Percentiles rank a stretch among this genome's conserved stretches.
phyloP scores from a whole-genome alignment of 768 basidiomycete species.

The Cystobasidiopsis lactophilus region DNA sequence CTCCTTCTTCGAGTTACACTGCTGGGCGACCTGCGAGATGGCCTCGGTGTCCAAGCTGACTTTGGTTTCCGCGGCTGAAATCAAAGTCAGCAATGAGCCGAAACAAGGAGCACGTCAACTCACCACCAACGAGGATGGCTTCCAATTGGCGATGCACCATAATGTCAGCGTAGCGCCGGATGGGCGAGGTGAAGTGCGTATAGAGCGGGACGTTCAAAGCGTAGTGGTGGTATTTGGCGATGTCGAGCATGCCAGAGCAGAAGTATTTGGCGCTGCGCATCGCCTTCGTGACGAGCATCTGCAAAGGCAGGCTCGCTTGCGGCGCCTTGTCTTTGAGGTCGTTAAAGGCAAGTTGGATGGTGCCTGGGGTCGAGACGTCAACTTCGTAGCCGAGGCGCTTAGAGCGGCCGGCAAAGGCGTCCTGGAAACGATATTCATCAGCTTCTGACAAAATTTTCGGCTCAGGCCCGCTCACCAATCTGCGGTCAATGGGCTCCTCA shows the following conservation, averaged over 20 bases:
- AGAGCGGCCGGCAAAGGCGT: slow-evolving; percentile 55
- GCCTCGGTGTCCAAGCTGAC: slow-evolving; percentile 96
- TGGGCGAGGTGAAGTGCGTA: slow-evolving; percentile 54
- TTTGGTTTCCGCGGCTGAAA: slow-evolving; percentile 44
- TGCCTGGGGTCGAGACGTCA: slow-evolving; percentile 53
- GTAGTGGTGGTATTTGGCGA: slow-evolving; percentile 89
- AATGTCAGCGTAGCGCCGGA: slow-evolving; percentile 41
- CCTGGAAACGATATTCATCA: slow-evolving; percentile 28
- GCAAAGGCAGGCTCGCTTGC: slow-evolving; percentile 45
- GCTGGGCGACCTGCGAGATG: slow-evolving; percentile 90
- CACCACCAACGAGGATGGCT: slow-evolving; percentile 50
- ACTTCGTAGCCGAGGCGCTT: slow-evolving; percentile 59
- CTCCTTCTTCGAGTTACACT: slow-evolving; percentile 57
- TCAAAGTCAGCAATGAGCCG: neutral
- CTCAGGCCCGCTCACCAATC: slow-evolving; percentile 37
- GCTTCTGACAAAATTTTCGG: neutral
- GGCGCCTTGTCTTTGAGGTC: slow-evolving; percentile 42
- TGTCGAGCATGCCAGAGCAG: slow-evolving; percentile 97
- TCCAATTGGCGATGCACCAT: slow-evolving; percentile 93
- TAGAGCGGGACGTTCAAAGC: slow-evolving; percentile 75
- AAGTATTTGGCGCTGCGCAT: slow-evolving; percentile 93
- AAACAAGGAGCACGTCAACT: slow-evolving; percentile 23
- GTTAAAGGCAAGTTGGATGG: slow-evolving; percentile 68
- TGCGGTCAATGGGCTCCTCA: slow-evolving; percentile 74
- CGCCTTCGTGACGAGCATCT: slow-evolving; percentile 68